Evolutionary conservation across 2,329 filamentous ascomycete genomes (phyloP).

Genomic region (Colletotrichum horii): DNA sequence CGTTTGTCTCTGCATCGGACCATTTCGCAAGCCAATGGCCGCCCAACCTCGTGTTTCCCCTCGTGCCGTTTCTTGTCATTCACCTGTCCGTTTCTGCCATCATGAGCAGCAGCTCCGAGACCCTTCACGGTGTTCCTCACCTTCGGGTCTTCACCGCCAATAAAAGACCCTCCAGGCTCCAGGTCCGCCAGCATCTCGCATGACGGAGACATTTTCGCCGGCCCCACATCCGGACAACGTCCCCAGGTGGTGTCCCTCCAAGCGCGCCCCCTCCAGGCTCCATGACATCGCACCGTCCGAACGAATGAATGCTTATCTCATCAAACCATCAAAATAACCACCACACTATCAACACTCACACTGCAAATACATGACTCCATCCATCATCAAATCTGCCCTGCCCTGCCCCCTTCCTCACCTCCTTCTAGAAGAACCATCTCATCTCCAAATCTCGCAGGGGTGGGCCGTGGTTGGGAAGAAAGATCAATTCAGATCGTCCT

Average conservation of each 20-base stretch:
- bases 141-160: not conserved
- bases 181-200: not conserved
- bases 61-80: not conserved
- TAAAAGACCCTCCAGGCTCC: not conserved
- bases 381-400: not conserved
- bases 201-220: not conserved
- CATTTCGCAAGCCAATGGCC: not conserved
- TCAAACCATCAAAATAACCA: not conserved
- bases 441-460: not conserved
- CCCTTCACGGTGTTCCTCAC: not conserved
- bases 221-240: constrained; percentile 5
- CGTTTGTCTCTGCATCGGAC: constrained; percentile 10
- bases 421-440: constrained; percentile 12
- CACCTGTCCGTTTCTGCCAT: not conserved
- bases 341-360: not conserved
- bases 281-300: not conserved
- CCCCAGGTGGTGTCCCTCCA: not conserved
- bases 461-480: not conserved
- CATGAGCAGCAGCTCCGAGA: not conserved
- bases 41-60: not conserved
- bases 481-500: not conserved
- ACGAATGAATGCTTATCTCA: not conserved
- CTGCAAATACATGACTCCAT: not conserved
- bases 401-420: not conserved
- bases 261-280: too few relatives aligned